A percentile compares a stretch with the other conserved stretches of the same genome.
phyloP scores from a whole-genome alignment of 2,329 filamentous ascomycete species.

The Leptographium flavum region DNA sequence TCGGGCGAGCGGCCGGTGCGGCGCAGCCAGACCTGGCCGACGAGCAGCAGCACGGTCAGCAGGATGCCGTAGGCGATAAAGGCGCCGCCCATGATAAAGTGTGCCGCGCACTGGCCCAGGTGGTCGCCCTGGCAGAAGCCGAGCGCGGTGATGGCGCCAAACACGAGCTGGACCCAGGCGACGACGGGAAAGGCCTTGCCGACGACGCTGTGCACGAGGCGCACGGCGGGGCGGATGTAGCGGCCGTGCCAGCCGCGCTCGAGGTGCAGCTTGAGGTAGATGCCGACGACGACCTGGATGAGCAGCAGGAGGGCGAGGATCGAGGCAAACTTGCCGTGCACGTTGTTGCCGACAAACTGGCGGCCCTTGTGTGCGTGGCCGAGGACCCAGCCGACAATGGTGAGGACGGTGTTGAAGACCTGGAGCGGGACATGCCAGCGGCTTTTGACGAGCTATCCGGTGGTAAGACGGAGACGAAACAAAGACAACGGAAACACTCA shows the following conservation, averaged over 20 bases:
- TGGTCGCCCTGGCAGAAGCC: slow-evolving; percentile 92
- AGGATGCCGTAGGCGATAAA: slow-evolving; percentile 91
- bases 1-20: slow-evolving; percentile 80
- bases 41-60: slow-evolving; percentile 71
- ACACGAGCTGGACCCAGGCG: slow-evolving; percentile 87
- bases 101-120: slow-evolving; percentile 79
- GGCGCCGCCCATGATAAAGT: slow-evolving; percentile 97
- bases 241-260: slow-evolving; percentile 64
- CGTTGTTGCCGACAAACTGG: slow-evolving; percentile 61
- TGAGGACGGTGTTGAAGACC: slow-evolving; percentile 56
- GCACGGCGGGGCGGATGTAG: slow-evolving; percentile 52
- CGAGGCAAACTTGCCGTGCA: slow-evolving; percentile 69
- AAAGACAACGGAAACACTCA: slow-evolving; percentile 28
- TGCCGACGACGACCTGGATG: slow-evolving; percentile 61
- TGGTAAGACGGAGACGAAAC: background rate
- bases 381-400: slow-evolving; percentile 75
- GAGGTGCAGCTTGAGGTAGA: slow-evolving; percentile 82
- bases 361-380: slow-evolving; percentile 84
- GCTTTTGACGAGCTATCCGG: slow-evolving; percentile 73
- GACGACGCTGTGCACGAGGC: slow-evolving; percentile 62
- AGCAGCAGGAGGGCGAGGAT: slow-evolving; percentile 67
- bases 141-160: slow-evolving; percentile 82
- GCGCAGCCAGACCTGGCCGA: slow-evolving; percentile 77
- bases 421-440: slow-evolving; percentile 92
- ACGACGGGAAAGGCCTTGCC: slow-evolving; percentile 80